Conservation (phyloP, 768 basidiomycete genomes). For the Cystobasidium tubakii region DNA sequence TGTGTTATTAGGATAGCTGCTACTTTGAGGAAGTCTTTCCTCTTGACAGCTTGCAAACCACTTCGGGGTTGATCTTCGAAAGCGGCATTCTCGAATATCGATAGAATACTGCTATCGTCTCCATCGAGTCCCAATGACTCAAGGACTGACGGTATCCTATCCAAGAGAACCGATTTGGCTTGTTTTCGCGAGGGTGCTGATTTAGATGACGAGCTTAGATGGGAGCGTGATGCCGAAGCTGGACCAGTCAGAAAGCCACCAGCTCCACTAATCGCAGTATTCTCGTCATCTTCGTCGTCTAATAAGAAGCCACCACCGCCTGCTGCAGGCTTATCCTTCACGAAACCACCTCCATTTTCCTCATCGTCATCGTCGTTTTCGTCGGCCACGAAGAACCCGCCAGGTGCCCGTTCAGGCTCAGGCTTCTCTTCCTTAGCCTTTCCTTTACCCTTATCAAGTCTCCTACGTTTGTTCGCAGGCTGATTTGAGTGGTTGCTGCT, state of each 20-base stretch:
- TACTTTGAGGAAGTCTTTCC: constrained; percentile 27
- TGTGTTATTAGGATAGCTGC: constrained; percentile 8
- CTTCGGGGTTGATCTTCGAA: background rate
- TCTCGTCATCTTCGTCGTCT: constrained; percentile 6
- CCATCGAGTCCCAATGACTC: background rate
- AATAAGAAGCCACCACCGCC: constrained; percentile 23
- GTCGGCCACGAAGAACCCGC: constrained; percentile 28
- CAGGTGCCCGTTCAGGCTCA: constrained; percentile 21
- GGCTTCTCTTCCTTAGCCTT: background rate
- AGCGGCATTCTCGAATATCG: constrained; percentile 29
- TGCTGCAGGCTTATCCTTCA: background rate
- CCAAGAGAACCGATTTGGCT: constrained; percentile 14
- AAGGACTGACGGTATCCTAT: background rate
- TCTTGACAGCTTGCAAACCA: constrained; percentile 17
- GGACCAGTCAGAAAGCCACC: constrained; percentile 10
- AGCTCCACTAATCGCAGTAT: background rate
- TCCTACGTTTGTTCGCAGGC: constrained; percentile 6
- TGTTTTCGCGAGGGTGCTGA: background rate
- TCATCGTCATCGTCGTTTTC: constrained; percentile 18
- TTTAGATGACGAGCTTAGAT: background rate
- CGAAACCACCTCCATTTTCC: background rate
- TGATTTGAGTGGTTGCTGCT: background rate
- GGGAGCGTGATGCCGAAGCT: background rate
- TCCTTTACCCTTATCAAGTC: constrained; percentile 32
- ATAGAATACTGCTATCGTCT: constrained; percentile 34